Evolutionary conservation across 495 filamentous ascomycete species (phyloP), one percentile per base, ranked within the genome.

Genomic region (Xylaria telfairii): DNA sequence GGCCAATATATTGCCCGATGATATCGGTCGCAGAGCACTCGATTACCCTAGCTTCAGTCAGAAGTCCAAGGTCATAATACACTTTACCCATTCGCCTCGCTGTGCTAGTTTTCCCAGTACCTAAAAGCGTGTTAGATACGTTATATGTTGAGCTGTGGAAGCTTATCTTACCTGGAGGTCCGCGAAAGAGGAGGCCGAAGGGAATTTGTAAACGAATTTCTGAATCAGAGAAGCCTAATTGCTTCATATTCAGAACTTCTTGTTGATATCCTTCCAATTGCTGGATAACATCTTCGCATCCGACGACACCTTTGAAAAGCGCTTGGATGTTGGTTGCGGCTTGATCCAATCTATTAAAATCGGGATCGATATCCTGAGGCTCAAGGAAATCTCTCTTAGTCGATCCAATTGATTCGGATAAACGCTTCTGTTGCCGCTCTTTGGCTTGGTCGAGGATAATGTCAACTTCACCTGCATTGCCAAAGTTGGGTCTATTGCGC

Each of bases 101-200:
- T 0, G 90, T 92, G 0, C 85, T 89, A 0, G 92, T 93, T 73
- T 95, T 95, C 15, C 92, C 92, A 4, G 92, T 93, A 1, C 92
- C 83, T 77, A 24, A 15, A n/a, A 24, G n/a, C 9, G 9, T 28
- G 30, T 75, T 62, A 77, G 69, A n/a, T n/a, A n/a, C n/a, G n/a
- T 47, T 46, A 51, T 51, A 39, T 12, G 76, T 10, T 81, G 81
- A 0, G 81, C 74, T 54, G 57, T 28, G 44, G 4, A 12, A 8
- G 41, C 8, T 1, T 26, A 41, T 32, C 68, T 72, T 71, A 73
- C 73, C 82, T 66, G 76, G 83, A 0, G 83, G 82, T 0, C 83
- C 83, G 1, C 79, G 73, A 64, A 85, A 85, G 0, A 85, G 73
- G 53, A 84, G 81, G 44, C 79, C 79, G 75, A 85, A 84, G 0